Conservation (phyloP, 805 yeast genomes). For the Candida dajiaensis region DNA sequence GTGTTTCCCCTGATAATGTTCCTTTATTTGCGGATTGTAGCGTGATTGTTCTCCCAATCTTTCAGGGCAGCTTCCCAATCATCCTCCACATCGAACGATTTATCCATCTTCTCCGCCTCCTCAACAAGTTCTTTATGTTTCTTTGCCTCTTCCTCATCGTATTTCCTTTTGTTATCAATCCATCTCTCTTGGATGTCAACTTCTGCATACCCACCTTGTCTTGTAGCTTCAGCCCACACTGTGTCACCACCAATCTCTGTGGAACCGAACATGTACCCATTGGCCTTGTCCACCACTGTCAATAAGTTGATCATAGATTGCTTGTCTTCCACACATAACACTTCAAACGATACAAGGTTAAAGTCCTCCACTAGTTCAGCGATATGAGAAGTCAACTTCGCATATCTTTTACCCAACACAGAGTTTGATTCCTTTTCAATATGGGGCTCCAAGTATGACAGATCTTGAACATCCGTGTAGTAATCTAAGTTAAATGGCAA, state of each 20-base stretch:
- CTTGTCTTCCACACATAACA: slow-evolving; percentile 86
- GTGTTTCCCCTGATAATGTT: too few species aligned
- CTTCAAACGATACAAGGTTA: slow-evolving; percentile 83
- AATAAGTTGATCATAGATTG: slow-evolving; percentile 82
- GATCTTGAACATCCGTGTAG: slow-evolving; percentile 89
- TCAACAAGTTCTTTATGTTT: slow-evolving; percentile 35
- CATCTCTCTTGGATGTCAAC: slow-evolving; percentile 89
- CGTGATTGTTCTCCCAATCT: slow-evolving; percentile 48
- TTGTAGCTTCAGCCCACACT: slow-evolving; percentile 92
- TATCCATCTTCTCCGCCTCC: slow-evolving; percentile 34
- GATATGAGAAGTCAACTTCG: slow-evolving; percentile 65
- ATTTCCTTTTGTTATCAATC: slow-evolving; percentile 77
- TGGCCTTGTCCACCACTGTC: slow-evolving; percentile 78
- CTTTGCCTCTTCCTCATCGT: slow-evolving; percentile 59
- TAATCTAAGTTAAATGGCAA: slow-evolving; percentile 78
- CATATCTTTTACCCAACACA: slow-evolving; percentile 52
- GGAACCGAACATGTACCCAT: slow-evolving; percentile 89
- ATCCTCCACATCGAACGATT: slow-evolving; percentile 50
- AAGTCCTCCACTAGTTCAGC: slow-evolving; percentile 85
- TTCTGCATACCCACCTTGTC: slow-evolving; percentile 61
- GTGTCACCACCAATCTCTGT: slow-evolving; percentile 96
- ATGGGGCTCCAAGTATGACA: slow-evolving; percentile 59
- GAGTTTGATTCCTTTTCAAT: slow-evolving; percentile 70
- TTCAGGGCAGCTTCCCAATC: slow-evolving; percentile 65
- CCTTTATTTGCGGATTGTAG: slow-evolving; percentile 21